A percentile compares a stretch with the other conserved stretches of the same genome.
Evolutionary conservation across 2,329 filamentous ascomycete species (phyloP).

Genomic region (Tolypocladium tropicale): DNA sequence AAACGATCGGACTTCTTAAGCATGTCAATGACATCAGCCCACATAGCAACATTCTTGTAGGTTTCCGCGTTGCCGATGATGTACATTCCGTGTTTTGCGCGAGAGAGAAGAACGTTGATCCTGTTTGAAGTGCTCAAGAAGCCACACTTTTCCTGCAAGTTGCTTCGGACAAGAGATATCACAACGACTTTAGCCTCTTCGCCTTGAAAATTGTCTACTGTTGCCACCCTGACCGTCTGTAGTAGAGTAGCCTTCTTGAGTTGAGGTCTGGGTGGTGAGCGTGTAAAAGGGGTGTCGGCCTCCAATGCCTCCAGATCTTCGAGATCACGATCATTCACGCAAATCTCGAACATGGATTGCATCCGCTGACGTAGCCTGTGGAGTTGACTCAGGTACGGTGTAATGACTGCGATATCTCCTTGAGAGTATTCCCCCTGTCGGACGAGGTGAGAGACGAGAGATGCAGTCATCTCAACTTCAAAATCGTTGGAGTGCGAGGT

Average conservation of each 20-base stretch:
- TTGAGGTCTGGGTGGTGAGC: constrained; percentile 3
- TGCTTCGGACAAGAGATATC: constrained; percentile 62
- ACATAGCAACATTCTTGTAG: constrained; percentile 49
- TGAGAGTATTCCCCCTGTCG: constrained; percentile 50
- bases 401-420: constrained; percentile 60
- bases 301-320: constrained; percentile 37
- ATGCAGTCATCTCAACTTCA: constrained; percentile 54
- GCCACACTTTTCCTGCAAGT: constrained; percentile 44
- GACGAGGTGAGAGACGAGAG: constrained; percentile 54
- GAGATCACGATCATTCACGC: constrained; percentile 51
- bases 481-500: constrained; percentile 44
- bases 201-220: constrained; percentile 68
- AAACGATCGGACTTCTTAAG: constrained; percentile 22
- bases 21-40: constrained; percentile 36
- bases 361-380: constrained; percentile 37
- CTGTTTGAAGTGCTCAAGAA: constrained; percentile 58
- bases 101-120: constrained; percentile 58
- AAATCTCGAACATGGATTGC: constrained; percentile 44
- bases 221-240: constrained; percentile 45
- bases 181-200: constrained; percentile 65
- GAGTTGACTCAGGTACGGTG: constrained; percentile 51
- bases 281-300: constrained; percentile 1
- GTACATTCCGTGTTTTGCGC: constrained; percentile 61
- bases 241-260: constrained; percentile 26
- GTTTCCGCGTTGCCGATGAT: constrained; percentile 58